phyloP scores from a whole-genome alignment of 164 flowering plant species.

The Vitis riparia region DNA sequence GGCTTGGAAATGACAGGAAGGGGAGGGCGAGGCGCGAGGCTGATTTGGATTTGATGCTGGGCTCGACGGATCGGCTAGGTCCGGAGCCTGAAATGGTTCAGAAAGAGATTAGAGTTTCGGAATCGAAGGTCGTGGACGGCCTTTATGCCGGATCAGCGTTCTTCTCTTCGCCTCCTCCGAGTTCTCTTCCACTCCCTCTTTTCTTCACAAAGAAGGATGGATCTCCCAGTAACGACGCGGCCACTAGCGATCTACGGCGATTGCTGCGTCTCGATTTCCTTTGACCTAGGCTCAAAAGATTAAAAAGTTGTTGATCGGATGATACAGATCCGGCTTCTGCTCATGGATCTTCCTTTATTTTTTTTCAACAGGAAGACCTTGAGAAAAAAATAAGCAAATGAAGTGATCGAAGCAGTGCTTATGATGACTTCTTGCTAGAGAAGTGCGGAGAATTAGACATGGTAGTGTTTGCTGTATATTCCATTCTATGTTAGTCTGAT shows the following conservation, averaged over 20 bases:
- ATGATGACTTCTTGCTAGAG: too few species aligned
- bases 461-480: too few species aligned
- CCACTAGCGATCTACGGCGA: conserved; percentile 23
- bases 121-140: conserved; percentile 15
- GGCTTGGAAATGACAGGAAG: background rate
- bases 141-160: conserved; percentile 34
- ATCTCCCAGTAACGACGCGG: conserved; percentile 1
- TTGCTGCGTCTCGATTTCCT: conserved; percentile 25
- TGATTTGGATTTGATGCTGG: conserved; percentile 16
- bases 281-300: background rate
- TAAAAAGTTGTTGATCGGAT: too few species aligned
- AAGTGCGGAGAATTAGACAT: too few species aligned
- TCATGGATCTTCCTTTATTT: conserved; percentile 18
- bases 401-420: too few species aligned
- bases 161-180: conserved; percentile 41
- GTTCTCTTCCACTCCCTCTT: conserved; percentile 40
- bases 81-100: conserved; percentile 42
- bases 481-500: too few species aligned
- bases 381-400: too few species aligned
- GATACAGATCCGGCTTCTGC: background rate
- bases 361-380: conserved; percentile 24
- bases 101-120: conserved; percentile 30
- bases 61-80: conserved; percentile 40
- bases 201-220: conserved; percentile 15
- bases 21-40: conserved; percentile 1